Conservation (phyloP, 2,329 filamentous ascomycete genomes). For the Aspergillus sp. region DNA sequence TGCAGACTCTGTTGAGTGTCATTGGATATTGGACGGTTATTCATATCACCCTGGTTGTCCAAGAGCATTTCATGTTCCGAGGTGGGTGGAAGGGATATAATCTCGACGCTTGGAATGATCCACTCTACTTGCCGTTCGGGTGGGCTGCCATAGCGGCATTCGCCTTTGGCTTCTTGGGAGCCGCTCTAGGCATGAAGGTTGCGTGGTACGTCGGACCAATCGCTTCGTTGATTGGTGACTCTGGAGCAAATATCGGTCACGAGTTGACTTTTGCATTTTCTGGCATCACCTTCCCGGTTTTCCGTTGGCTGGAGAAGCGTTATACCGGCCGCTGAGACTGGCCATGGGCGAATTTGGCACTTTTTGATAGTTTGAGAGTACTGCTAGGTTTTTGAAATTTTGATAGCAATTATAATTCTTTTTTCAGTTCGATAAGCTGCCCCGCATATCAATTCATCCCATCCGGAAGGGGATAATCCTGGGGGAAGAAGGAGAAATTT, state of each 20-base stretch:
- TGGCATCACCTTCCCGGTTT: constrained; percentile 27
- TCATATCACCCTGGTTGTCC: constrained; percentile 33
- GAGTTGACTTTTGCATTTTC: constrained; percentile 35
- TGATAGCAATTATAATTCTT: not conserved
- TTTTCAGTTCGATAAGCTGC: not conserved
- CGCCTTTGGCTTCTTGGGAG: constrained; percentile 31
- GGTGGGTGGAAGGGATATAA: constrained; percentile 34
- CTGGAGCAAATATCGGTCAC: constrained; percentile 36
- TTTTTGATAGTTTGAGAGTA: not conserved
- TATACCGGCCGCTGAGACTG: constrained; percentile 21
- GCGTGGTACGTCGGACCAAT: constrained; percentile 35
- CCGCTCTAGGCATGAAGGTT: constrained; percentile 36
- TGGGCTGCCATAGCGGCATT: constrained; percentile 36
- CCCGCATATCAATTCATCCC: not conserved
- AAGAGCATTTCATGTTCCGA: constrained; percentile 38
- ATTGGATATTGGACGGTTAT: constrained; percentile 53
- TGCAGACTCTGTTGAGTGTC: constrained; percentile 49
- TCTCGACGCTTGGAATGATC: constrained; percentile 33
- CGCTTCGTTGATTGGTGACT: constrained; percentile 29
- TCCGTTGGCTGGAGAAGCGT: constrained; percentile 31
- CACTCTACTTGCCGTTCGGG: constrained; percentile 30
- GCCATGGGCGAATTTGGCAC: not conserved
- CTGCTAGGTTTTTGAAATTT: too few species aligned
- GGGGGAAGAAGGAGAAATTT: constrained; percentile 17
- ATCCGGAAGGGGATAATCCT: not conserved